These are phyloP conservation scores for Trichoderma atroviride DNA, from an alignment of 2,329 filamentous ascomycete genomes.

Conservation along the genomic window DNA sequence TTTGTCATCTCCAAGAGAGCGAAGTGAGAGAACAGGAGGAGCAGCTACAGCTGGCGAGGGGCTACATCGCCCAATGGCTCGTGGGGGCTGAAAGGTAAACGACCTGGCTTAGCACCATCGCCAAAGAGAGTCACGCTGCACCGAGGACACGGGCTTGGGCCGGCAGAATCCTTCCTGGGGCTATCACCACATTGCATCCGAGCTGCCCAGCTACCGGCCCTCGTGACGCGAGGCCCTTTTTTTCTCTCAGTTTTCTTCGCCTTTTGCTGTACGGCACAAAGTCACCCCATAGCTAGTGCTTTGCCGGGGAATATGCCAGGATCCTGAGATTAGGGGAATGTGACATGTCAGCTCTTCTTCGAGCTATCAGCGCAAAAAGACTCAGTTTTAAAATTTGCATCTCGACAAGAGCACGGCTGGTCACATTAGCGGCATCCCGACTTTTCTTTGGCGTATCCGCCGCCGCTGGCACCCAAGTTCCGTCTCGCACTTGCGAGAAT, in stretches of 20 bases:
- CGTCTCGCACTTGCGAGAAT: neutral
- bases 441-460: neutral
- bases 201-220: neutral
- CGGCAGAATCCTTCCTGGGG: constrained; percentile 31
- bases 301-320: constrained; percentile 7
- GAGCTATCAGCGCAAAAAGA: constrained; percentile 1
- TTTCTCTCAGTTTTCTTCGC: neutral
- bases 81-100: constrained; percentile 11
- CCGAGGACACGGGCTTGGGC: constrained; percentile 41
- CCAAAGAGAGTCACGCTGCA: constrained; percentile 25
- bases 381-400: constrained; percentile 18
- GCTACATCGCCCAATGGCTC: constrained; percentile 9
- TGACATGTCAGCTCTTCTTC: constrained; percentile 18
- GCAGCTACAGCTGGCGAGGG: constrained; percentile 11
- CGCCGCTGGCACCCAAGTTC: neutral
- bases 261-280: neutral
- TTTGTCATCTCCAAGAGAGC: neutral
- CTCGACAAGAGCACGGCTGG: constrained; percentile 15
- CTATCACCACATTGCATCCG: constrained; percentile 14
- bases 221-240: neutral
- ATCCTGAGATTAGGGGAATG: constrained; percentile 10
- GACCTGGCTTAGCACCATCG: constrained; percentile 11
- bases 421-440: neutral
- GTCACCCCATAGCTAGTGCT: constrained; percentile 5
- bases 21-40: constrained; percentile 20